Evolutionary conservation across 1,284 basidiomycete genomes (phyloP), one percentile per base, ranked within the genome.

Genomic region (Malassezia yamatoensis): DNA sequence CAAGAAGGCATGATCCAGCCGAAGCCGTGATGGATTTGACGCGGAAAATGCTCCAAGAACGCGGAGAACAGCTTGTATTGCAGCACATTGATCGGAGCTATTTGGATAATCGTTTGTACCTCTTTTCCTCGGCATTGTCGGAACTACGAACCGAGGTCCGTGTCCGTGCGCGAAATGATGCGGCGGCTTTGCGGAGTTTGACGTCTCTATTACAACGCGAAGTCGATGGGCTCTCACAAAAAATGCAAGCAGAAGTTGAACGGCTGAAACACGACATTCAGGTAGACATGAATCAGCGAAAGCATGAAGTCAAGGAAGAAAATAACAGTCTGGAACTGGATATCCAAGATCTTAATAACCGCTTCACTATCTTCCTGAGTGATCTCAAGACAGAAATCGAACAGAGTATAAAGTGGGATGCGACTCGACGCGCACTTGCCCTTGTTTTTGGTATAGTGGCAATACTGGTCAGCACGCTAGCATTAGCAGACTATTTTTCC

Each of bases 181-280:
- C 83, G 15, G 83, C 89, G 15, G 80, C 86, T 5, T 81, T 96
- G 61, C 81, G 84, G 20, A 81, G 87, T 2, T 80, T 87, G 49
- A 84, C 85, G 1, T 79, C 83, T 12, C 82, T 85, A 0, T 80
- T 96, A 15, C 82, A 90, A 61, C 80, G 90, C 60, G 94, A 98
- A 53, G 85, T 93, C 11, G 93, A 99, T 70, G 79, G 81, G 3
- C 77, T 96, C 33, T 83, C 86, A 66, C 85, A 87, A 51, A 90
- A 87, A 76, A 87, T 98, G 83, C 93, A 93, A 76, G 90, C 96
- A 75, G 89, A 94, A 67, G 78, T 98, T 40, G 83, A 81, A 21
- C 85, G 82, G 36, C 78, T 99, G 67, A 90, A 90, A 76, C 90
- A 96, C 70, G 90, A 96, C 68, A 87, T 93, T 55, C 90, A 96